Evolutionary conservation across 495 filamentous ascomycete genomes (phyloP).

Genomic region (Hamigera avellanea): DNA sequence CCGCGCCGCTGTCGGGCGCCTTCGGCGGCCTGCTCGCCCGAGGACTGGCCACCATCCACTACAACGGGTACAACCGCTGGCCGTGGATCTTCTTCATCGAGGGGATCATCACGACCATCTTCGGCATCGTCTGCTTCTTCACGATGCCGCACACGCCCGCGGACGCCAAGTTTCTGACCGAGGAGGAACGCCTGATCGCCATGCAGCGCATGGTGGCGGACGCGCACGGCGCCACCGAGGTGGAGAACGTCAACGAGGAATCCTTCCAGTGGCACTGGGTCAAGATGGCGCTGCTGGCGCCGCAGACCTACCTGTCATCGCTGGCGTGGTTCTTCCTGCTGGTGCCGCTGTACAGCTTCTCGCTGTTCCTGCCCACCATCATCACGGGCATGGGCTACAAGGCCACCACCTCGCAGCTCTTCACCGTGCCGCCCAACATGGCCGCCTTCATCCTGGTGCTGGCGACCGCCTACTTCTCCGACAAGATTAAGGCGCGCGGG

Average conservation of each 20-base stretch:
- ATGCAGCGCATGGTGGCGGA: too few species aligned
- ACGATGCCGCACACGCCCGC: too few species aligned
- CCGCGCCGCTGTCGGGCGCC: too few species aligned
- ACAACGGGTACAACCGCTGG: slow-evolving; percentile 13
- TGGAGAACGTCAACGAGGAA: neutral
- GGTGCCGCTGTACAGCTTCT: slow-evolving; percentile 21
- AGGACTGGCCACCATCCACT: slow-evolving; percentile 5
- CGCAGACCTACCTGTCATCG: slow-evolving; percentile 28
- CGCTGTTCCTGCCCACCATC: slow-evolving; percentile 41
- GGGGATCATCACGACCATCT: slow-evolving; percentile 7
- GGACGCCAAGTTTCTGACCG: too few species aligned
- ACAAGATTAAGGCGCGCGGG: slow-evolving; percentile 27
- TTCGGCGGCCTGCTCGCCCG: neutral
- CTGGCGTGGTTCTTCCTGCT: slow-evolving; percentile 29
- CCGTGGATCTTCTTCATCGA: slow-evolving; percentile 27
- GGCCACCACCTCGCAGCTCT: slow-evolving; percentile 36
- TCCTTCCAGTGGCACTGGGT: slow-evolving; percentile 30
- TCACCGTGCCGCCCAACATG: slow-evolving; percentile 40
- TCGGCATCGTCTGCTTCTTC: slow-evolving; percentile 1
- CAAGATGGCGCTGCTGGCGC: slow-evolving; percentile 26
- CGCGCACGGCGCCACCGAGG: too few species aligned
- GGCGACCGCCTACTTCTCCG: slow-evolving; percentile 21
- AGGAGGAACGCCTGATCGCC: too few species aligned
- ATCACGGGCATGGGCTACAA: slow-evolving; percentile 35
- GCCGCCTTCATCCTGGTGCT: slow-evolving; percentile 33